Percentiles rank a stretch among this genome's conserved stretches.
These are phyloP conservation scores for Musa beccarii DNA, from an alignment of 176 grass and related monocot genomes.

Conservation along the genomic window DNA sequence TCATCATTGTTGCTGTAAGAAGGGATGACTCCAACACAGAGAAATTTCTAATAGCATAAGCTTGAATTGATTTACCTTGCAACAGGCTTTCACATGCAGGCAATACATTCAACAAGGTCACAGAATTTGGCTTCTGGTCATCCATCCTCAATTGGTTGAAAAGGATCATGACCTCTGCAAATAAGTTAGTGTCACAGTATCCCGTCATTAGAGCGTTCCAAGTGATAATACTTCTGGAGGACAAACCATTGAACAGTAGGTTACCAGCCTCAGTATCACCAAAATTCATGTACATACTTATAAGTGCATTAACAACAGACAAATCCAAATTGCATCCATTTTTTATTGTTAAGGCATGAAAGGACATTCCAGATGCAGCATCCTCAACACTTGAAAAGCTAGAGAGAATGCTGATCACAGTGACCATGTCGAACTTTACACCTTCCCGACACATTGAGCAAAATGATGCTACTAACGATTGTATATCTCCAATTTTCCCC, in stretches of 20 bases:
- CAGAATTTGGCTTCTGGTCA: constrained; percentile 34
- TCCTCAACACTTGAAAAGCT: constrained; percentile 26
- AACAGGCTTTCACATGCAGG: constrained; percentile 36
- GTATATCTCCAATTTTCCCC: constrained; percentile 30
- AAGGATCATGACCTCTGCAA: constrained; percentile 33
- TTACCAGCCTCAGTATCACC: constrained; percentile 40
- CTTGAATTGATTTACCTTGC: constrained; percentile 49
- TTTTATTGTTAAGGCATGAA: constrained; percentile 50
- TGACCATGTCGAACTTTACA: constrained; percentile 47
- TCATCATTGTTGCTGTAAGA: constrained; percentile 41
- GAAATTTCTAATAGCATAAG: constrained; percentile 49
- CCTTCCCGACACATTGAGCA: constrained; percentile 33
- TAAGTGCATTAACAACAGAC: constrained; percentile 60
- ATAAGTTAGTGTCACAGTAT: constrained; percentile 43
- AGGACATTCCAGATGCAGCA: constrained; percentile 23
- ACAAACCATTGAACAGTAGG: constrained; percentile 34
- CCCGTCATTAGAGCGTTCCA: constrained; percentile 64
- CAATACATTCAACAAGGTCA: constrained; percentile 51
- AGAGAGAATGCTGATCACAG: constrained; percentile 41
- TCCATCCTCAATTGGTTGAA: constrained; percentile 42
- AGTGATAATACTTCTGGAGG: constrained; percentile 29
- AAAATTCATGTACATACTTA: constrained; percentile 60
- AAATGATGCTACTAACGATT: constrained; percentile 35
- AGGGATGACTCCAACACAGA: constrained; percentile 30
- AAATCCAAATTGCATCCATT: constrained; percentile 41